Base-by-base conservation (phyloP, 768 basidiomycete genomes). In the Xanthoconium stramineum region DNA sequence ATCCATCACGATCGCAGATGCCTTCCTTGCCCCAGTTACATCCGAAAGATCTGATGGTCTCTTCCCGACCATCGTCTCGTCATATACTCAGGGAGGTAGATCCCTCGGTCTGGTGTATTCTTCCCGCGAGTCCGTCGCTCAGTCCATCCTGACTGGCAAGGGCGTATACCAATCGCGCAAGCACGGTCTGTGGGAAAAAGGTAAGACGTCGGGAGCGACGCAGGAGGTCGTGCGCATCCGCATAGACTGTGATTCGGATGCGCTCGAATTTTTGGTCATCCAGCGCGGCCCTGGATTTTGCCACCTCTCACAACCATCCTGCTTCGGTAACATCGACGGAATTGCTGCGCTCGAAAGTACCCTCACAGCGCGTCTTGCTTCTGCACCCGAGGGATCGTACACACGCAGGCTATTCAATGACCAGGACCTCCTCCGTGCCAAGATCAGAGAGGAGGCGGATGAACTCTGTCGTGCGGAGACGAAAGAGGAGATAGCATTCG, bases 361-460 rank as follows among this genome's bases (percentile, higher is more conserved):
- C 2, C 80, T 99, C 15, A 76, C 78, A 53, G 81, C 86, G 3
- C 83, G 97, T 40, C 75, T 90, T 44, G 73, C 75, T 35, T 80
- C 82, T 28, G 93, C 96, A 0, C 94, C 94, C 0, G 86, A 86
- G 61, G 94, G 94, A 6, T 94, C 91, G 1, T 99, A 99, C 72
- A 98, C 97, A 17, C 84, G 81, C 49, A 78, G 92, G 51, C 75
- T 99, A 29, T 97, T 98, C 73, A 78, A 80, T 42, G 91, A 98
- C 68, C 75, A 86, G 6, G 81, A 79, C 45, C 79, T 99, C n/a
- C 76, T 98, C 44, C 82, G 79, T 45, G 88, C 94, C 50, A 99
- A 99, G 78, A 94, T 99, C 61, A 92, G 90, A 86, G 97, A 99
- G 72, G 97, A 99, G 70, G 97, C 97, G 0, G 91, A 96, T 64